Evolutionary conservation across 257 asterid genomes (phyloP).

Genomic region (Thymus quinquecostatus): DNA sequence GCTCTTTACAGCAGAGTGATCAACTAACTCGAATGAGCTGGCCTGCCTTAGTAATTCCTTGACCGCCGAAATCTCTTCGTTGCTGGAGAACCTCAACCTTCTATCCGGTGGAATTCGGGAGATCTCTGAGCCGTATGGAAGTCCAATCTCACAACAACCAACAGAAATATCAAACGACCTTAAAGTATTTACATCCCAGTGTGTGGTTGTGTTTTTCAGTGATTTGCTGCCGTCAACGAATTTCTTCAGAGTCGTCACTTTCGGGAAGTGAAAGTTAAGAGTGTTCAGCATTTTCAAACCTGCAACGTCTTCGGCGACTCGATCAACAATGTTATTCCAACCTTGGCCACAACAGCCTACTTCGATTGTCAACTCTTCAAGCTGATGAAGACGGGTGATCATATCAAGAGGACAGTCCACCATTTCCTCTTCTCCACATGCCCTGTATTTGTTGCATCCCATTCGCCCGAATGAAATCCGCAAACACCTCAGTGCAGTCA

Average conservation of each 20-base stretch:
- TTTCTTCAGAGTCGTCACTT: conserved; percentile 1
- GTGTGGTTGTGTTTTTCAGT: neutral
- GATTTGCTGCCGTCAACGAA: conserved; percentile 2
- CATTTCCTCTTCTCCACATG: neutral
- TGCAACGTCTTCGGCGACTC: neutral
- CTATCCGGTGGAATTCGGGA: conserved; percentile 8
- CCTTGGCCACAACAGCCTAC: neutral
- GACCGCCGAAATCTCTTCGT: conserved; percentile 4
- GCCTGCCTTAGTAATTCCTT: conserved; percentile 25
- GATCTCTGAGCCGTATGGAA: conserved; percentile 17
- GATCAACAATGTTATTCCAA: conserved; percentile 9
- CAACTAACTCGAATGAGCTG: conserved; percentile 28
- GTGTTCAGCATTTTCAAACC: conserved; percentile 26
- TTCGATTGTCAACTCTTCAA: conserved; percentile 34
- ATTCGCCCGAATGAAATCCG: conserved; percentile 19
- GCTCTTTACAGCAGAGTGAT: neutral
- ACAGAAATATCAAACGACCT: conserved; percentile 29
- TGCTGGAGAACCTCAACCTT: conserved; percentile 13
- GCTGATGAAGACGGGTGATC: conserved; percentile 4
- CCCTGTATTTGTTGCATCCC: neutral
- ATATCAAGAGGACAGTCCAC: neutral
- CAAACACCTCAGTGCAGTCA: conserved; percentile 11
- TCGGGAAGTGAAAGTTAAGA: conserved; percentile 29
- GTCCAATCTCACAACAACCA: conserved; percentile 17
- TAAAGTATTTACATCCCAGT: conserved; percentile 5